A percentile compares a stretch with the other conserved stretches of the same genome.
phyloP scores from a whole-genome alignment of 805 yeast genomes.

The Ogataea angusta region DNA sequence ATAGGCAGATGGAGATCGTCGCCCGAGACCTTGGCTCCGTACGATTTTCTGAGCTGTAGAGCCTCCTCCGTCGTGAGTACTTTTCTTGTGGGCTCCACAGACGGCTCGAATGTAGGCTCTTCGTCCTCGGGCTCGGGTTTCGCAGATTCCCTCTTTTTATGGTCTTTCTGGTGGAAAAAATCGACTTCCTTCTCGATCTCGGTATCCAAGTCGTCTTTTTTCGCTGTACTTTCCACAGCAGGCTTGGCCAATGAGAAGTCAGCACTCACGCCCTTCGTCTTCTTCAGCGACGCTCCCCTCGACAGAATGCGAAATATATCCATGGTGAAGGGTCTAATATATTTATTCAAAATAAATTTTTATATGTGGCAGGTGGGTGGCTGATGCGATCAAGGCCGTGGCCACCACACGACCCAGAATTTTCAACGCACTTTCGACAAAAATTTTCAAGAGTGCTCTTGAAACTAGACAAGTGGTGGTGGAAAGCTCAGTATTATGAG shows the following conservation, averaged over 20 bases:
- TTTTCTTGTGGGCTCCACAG: slow-evolving; percentile 24
- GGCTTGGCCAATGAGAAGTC: slow-evolving; percentile 38
- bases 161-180: slow-evolving; percentile 57
- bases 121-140: slow-evolving; percentile 1
- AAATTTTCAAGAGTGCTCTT: slow-evolving; percentile 15
- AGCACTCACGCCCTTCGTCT: slow-evolving; percentile 43
- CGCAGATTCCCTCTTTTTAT: slow-evolving; percentile 10
- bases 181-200: slow-evolving; percentile 73
- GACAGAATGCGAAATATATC: slow-evolving; percentile 84
- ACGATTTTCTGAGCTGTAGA: slow-evolving; percentile 49
- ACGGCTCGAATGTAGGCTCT: slow-evolving; percentile 30
- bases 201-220: slow-evolving; percentile 39
- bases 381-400: slow-evolving; percentile 2
- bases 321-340: slow-evolving; percentile 41
- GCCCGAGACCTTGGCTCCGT: slow-evolving; percentile 73
- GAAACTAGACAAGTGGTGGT: slow-evolving; percentile 1
- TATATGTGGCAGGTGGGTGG: slow-evolving; percentile 12
- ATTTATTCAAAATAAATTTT: slow-evolving; percentile 8
- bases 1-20: slow-evolving; percentile 87
- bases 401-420: slow-evolving; percentile 18
- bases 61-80: slow-evolving; percentile 62
- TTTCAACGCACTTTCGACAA: slow-evolving; percentile 17
- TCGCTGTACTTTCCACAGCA: slow-evolving; percentile 22
- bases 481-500: slow-evolving; percentile 5
- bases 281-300: slow-evolving; percentile 79